Percentiles rank a stretch among this genome's conserved stretches.
Evolutionary conservation across 2,329 filamentous ascomycete species (phyloP).

Genomic region (Nannizziopsis barbatae): DNA sequence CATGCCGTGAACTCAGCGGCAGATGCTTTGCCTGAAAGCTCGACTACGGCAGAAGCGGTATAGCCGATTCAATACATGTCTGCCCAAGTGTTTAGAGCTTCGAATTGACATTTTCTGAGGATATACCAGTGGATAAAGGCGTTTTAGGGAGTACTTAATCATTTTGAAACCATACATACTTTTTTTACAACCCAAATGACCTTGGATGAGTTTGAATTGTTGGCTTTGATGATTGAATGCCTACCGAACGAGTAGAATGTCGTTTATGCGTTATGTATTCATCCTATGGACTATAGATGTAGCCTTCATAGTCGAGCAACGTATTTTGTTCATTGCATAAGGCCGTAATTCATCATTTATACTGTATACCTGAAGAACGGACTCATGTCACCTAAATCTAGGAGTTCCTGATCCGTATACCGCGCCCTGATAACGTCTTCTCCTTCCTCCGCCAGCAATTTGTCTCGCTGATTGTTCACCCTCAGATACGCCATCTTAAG

Average conservation of each 20-base stretch:
- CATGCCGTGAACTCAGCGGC: constrained; percentile 42
- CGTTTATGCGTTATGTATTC: no score
- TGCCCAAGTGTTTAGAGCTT: neutral
- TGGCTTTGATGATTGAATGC: no score
- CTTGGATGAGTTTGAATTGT: no score
- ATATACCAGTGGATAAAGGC: no score
- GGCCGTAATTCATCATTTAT: neutral
- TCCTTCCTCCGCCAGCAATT: constrained; percentile 18
- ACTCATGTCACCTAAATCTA: constrained; percentile 20
- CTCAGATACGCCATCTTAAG: constrained; percentile 24
- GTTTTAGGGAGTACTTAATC: no score
- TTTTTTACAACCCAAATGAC: no score
- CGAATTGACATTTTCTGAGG: neutral
- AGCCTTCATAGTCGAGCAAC: no score
- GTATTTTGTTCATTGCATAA: no score
- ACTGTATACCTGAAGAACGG: constrained; percentile 30
- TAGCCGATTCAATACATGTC: neutral
- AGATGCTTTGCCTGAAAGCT: neutral
- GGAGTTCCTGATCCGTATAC: constrained; percentile 28
- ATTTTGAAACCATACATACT: no score
- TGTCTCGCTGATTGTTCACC: constrained; percentile 27
- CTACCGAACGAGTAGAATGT: no score
- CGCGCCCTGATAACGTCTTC: constrained; percentile 26
- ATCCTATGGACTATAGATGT: no score
- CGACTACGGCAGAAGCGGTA: neutral